Evolutionary conservation across 371 early-diverging fungal genomes (phyloP).

Genomic region (Mortierella sp.): DNA sequence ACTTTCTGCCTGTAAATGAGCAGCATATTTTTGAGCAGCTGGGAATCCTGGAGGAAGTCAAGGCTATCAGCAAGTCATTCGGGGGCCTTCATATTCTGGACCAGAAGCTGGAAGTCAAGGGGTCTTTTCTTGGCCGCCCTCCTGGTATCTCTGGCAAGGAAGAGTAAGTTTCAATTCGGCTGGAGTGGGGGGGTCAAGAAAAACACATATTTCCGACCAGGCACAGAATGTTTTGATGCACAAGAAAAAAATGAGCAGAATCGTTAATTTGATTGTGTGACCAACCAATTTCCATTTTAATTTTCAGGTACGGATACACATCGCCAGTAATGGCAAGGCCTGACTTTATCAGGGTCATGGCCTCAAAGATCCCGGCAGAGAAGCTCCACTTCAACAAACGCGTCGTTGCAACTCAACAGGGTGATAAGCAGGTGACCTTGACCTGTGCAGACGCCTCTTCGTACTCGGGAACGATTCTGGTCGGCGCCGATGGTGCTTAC

Average conservation of each 20-base stretch:
- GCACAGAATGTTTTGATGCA: too few relatives aligned
- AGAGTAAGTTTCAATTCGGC: neutral
- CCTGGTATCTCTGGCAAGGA: neutral
- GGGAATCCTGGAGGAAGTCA: neutral
- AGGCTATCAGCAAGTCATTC: conserved; percentile 6
- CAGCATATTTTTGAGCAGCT: conserved; percentile 11
- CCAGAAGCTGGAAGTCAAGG: neutral
- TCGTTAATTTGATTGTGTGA: neutral
- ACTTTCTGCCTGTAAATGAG: too few relatives aligned
- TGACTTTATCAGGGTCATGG: conserved; percentile 1
- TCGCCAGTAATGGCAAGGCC: conserved; percentile 7
- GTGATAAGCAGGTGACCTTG: conserved; percentile 8
- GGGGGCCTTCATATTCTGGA: conserved; percentile 10
- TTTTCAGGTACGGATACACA: neutral
- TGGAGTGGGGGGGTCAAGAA: neutral
- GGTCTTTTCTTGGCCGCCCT: neutral
- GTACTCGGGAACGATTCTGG: conserved; percentile 1
- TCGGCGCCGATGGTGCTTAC: conserved; percentile 25
- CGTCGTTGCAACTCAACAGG: conserved; percentile 1
- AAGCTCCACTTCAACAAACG: conserved; percentile 12
- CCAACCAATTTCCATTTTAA: neutral
- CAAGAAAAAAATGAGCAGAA: neutral
- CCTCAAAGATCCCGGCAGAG: conserved; percentile 10
- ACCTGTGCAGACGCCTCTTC: conserved; percentile 1
- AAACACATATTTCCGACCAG: neutral